Evolutionary conservation across 352 stramenopile genomes (phyloP), one percentile per base, ranked within the genome.

Genomic region (Phytopythium cucurbitacearum): DNA sequence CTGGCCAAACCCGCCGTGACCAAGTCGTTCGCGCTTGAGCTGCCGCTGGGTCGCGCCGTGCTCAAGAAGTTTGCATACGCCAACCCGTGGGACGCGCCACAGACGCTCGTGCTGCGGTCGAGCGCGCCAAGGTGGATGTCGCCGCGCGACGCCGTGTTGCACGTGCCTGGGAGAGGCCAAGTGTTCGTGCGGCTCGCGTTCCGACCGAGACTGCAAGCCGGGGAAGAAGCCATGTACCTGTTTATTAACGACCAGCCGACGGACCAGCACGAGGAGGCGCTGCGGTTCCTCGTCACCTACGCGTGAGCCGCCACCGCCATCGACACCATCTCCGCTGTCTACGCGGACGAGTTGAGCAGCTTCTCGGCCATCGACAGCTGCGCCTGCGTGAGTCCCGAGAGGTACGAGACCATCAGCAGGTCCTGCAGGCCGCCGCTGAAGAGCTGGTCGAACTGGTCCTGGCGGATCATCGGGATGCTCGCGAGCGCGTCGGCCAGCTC

Each of bases 351-450:
- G 69, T 90, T 94, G 76, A 98, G 97, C 65, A 99, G 81, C 79
- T 99, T 98, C 73, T 99, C 96, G 35, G 95, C 92, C 85, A 99
- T 98, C 38, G 87, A 93, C 42, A 99, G 76, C 78, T 99, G 96
- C 56, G 96, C 97, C 79, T 97, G 89, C 48, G 97, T 99, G 59
- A 99, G 84, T 55, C 96, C 97, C 53, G 90, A 97, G 62, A 99
- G 87, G 76, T 99, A 99, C 55, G 91, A 98, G 21, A 99, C 95
- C 96, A 99, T 99, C 57, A 99, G 83, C 52, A 99, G 82, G 76
- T 99, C 97, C 78, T 99, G 96, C 64, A 99, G 71, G 15, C 96
- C 96, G 64, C 91, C 93, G 70, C 94, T 95, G 73, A 99, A 98
- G 51, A 98, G 88, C 58, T 97, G 94, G 75, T 98, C 94, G 69